Evolutionary conservation across 2,329 filamentous ascomycete species (phyloP).

Genomic region (Colletotrichum sp.): DNA sequence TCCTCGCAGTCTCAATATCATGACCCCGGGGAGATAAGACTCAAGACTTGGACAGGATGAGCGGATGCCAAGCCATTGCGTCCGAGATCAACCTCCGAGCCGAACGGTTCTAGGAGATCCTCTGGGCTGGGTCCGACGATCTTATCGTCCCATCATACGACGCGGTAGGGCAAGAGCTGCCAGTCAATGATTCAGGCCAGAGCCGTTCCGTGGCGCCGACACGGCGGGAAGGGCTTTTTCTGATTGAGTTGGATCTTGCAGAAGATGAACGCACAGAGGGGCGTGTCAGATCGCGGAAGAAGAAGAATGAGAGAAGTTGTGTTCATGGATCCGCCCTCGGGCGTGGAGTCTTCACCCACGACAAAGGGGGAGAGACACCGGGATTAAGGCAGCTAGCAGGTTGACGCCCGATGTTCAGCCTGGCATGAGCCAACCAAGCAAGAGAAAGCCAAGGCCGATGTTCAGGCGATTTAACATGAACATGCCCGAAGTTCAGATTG

Average conservation of each 20-base stretch:
- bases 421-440: background rate
- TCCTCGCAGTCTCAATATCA: background rate
- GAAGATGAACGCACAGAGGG: background rate
- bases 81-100: constrained; percentile 11
- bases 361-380: background rate
- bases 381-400: background rate
- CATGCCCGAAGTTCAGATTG: constrained; percentile 12
- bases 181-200: background rate
- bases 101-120: background rate
- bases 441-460: constrained; percentile 10
- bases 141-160: background rate
- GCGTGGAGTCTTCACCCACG: background rate
- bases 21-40: background rate
- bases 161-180: background rate
- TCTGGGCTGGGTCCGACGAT: background rate
- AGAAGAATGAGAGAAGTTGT: background rate
- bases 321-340: background rate
- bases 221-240: background rate
- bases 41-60: background rate
- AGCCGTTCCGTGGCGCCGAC: background rate
- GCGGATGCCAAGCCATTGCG: background rate
- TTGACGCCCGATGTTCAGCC: background rate
- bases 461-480: background rate
- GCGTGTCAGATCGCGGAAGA: background rate
- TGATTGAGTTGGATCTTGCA: constrained; percentile 20